Evolutionary conservation across 116 monocot genomes (phyloP).

Genomic region (Zostera marina): DNA sequence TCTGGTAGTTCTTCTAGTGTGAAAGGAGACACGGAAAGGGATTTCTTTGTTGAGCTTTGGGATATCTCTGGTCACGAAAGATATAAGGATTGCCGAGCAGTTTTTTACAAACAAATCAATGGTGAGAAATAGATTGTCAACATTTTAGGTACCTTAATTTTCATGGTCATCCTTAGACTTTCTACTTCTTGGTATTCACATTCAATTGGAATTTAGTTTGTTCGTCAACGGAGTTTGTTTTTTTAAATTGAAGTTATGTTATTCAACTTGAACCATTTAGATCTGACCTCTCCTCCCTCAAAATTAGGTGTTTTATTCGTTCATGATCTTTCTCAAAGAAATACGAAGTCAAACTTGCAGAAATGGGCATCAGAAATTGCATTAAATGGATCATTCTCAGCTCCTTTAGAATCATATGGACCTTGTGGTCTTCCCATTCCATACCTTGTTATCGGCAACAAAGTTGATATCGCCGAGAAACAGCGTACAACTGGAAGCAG

Average conservation of each 20-base stretch:
- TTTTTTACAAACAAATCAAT: slow-evolving; percentile 92
- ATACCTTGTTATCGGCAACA: slow-evolving; percentile 82
- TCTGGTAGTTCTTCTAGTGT: slow-evolving; percentile 67
- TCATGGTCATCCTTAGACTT: background rate
- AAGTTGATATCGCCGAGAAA: slow-evolving; percentile 58
- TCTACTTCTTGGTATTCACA: background rate
- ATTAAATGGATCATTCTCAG: slow-evolving; percentile 73
- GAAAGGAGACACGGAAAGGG: slow-evolving; percentile 62
- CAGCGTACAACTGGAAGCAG: slow-evolving; percentile 70
- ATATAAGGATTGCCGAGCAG: slow-evolving; percentile 81
- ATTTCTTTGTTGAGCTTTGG: slow-evolving; percentile 98
- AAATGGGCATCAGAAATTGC: slow-evolving; percentile 86
- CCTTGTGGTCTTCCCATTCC: slow-evolving; percentile 92
- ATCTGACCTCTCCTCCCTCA: background rate
- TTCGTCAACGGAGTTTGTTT: background rate
- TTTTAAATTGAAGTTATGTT: background rate
- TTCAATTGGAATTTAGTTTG: background rate
- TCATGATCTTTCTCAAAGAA: slow-evolving; percentile 91
- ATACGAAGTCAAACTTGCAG: slow-evolving; percentile 63
- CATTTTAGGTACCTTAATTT: background rate
- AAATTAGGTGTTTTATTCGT: slow-evolving; percentile 83
- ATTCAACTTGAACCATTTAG: background rate
- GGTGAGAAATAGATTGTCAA: slow-evolving; percentile 22
- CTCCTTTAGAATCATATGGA: slow-evolving; percentile 68
- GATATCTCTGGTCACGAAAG: slow-evolving; percentile 92